phyloP scores from a whole-genome alignment of 2,329 filamentous ascomycete genomes.

The Pseudogymnoascus pannorum region DNA sequence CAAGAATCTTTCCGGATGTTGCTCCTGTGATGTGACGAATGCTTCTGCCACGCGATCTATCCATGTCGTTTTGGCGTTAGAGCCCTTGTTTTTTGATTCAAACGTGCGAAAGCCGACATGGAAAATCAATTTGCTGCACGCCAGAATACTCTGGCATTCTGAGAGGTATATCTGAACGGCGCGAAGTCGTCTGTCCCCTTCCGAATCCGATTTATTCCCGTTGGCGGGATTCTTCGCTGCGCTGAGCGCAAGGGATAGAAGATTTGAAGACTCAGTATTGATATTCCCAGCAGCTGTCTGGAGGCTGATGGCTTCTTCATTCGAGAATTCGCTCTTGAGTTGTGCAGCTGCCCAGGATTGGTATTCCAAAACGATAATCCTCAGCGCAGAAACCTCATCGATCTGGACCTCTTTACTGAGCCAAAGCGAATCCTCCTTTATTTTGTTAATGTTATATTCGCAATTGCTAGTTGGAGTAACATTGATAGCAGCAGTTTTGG shows the following conservation, averaged over 20 bases:
- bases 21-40: conserved; percentile 12
- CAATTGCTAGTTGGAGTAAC: conserved; percentile 60
- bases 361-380: conserved; percentile 75
- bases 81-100: conserved; percentile 13
- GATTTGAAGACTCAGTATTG: conserved; percentile 49
- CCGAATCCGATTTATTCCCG: conserved; percentile 52
- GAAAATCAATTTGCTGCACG: conserved; percentile 46
- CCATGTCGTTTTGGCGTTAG: conserved; percentile 8
- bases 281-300: conserved; percentile 64
- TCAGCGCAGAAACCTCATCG: conserved; percentile 74
- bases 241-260: conserved; percentile 40
- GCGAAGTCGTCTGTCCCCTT: conserved; percentile 56
- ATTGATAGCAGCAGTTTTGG: conserved; percentile 80
- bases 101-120: conserved; percentile 26
- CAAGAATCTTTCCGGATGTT: conserved; percentile 15
- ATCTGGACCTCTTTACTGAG: conserved; percentile 70
- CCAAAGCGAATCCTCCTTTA: conserved; percentile 84
- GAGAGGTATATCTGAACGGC: conserved; percentile 64
- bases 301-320: conserved; percentile 69
- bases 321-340: conserved; percentile 63
- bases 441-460: conserved; percentile 64
- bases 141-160: conserved; percentile 62
- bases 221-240: conserved; percentile 12
- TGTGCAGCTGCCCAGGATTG: conserved; percentile 71
- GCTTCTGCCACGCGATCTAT: conserved; percentile 11